Evolutionary conservation across 2,329 filamentous ascomycete species (phyloP).

Genomic region (Pseudogymnoascus pannorum): DNA sequence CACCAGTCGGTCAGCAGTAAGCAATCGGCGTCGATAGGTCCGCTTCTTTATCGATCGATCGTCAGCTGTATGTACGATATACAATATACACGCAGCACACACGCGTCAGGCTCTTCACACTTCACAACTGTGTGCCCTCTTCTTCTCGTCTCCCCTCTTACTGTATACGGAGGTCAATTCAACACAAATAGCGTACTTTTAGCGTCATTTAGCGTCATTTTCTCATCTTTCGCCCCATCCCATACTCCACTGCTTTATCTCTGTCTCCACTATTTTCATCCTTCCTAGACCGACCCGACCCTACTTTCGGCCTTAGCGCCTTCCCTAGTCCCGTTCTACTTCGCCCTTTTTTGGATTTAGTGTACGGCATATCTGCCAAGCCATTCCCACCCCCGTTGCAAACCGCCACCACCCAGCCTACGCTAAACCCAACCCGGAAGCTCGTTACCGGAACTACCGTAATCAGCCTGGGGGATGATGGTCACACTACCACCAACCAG

Average conservation of each 20-base stretch:
- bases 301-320: neutral
- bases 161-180: constrained; percentile 5
- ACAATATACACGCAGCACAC: neutral
- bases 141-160: neutral
- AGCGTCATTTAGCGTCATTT: neutral
- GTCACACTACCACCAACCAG: neutral
- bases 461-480: neutral
- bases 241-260: neutral
- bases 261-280: neutral
- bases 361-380: constrained; percentile 1
- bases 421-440: neutral
- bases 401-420: neutral
- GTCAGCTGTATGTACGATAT: neutral
- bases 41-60: neutral
- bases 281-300: neutral
- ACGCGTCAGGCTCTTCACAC: neutral
- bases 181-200: neutral
- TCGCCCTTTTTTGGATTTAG: neutral
- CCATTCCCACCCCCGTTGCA: neutral
- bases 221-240: neutral
- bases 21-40: neutral
- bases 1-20: neutral
- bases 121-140: too few relatives aligned
- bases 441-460: neutral
- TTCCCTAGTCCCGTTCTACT: neutral